Conservation (phyloP, 257 asterid genomes). For the Striga asiatica region DNA sequence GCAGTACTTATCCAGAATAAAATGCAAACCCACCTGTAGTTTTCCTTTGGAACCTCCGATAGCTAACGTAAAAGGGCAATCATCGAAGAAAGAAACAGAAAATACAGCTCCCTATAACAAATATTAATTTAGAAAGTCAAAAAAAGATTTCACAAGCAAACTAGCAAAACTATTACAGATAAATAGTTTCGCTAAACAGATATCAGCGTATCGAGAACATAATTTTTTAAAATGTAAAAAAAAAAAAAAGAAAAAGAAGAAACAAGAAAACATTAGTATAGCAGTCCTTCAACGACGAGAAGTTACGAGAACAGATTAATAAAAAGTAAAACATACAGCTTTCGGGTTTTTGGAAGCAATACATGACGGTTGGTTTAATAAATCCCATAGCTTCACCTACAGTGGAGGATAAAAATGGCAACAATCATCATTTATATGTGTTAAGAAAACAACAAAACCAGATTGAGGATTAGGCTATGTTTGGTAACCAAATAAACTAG, state of each 20-base stretch:
- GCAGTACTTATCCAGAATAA: not conserved
- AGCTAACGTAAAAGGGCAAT: constrained; percentile 59
- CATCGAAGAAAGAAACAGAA: constrained; percentile 68
- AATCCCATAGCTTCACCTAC: constrained; percentile 94
- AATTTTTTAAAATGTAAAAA: too few species aligned
- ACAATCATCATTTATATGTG: not conserved
- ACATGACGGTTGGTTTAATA: constrained; percentile 64
- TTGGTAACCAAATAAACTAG: too few species aligned
- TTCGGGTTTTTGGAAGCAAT: constrained; percentile 36
- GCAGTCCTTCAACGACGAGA: too few species aligned
- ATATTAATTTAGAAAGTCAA: not conserved
- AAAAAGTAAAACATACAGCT: constrained; percentile 27
- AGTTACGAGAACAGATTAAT: not conserved
- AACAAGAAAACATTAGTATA: too few species aligned
- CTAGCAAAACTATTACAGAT: not conserved
- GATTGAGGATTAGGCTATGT: too few species aligned
- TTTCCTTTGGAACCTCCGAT: constrained; percentile 85
- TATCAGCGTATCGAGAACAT: too few species aligned
- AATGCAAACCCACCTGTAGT: constrained; percentile 40
- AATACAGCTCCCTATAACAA: constrained; percentile 71
- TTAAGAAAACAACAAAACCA: not conserved
- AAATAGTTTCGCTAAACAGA: too few species aligned
- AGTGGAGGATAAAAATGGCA: constrained; percentile 5
- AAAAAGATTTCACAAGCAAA: constrained; percentile 2
- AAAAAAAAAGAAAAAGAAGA: too few species aligned